A percentile compares a stretch with the other conserved stretches of the same genome.
Conservation (phyloP, 805 yeast species). For the Metschnikowia henanensis region DNA sequence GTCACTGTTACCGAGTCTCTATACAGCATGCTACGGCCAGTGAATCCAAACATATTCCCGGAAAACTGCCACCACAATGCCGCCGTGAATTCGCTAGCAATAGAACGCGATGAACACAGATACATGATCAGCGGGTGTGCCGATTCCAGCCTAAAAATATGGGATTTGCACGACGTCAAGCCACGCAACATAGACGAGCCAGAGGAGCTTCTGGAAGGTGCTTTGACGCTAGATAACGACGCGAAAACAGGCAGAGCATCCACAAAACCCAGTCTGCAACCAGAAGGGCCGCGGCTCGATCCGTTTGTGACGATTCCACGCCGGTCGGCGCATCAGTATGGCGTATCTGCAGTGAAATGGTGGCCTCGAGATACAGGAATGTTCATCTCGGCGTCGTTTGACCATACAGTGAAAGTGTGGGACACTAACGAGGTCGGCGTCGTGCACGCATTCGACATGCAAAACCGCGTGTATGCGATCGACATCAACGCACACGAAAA, state of each 20-base stretch:
- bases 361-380: slow-evolving; percentile 89
- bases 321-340: slow-evolving; percentile 57
- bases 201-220: slow-evolving; percentile 5
- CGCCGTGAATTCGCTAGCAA: slow-evolving; percentile 56
- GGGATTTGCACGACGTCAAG: slow-evolving; percentile 48
- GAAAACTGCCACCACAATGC: slow-evolving; percentile 47
- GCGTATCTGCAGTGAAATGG: slow-evolving; percentile 77
- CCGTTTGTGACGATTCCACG: slow-evolving; percentile 37
- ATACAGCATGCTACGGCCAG: slow-evolving; percentile 32
- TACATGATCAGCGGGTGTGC: slow-evolving; percentile 71
- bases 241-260: slow-evolving; percentile 19
- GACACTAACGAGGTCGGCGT: slow-evolving; percentile 67
- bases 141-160: slow-evolving; percentile 64
- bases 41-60: slow-evolving; percentile 35
- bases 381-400: slow-evolving; percentile 82
- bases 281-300: background rate
- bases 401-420: slow-evolving; percentile 76
- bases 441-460: slow-evolving; percentile 66
- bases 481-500: slow-evolving; percentile 45
- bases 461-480: slow-evolving; percentile 61
- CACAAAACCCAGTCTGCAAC: background rate
- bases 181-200: slow-evolving; percentile 8
- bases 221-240: background rate
- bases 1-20: slow-evolving; percentile 37
- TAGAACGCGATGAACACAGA: slow-evolving; percentile 48